Conservation (phyloP, 2,329 filamentous ascomycete species). For the Xylaria sp. region DNA sequence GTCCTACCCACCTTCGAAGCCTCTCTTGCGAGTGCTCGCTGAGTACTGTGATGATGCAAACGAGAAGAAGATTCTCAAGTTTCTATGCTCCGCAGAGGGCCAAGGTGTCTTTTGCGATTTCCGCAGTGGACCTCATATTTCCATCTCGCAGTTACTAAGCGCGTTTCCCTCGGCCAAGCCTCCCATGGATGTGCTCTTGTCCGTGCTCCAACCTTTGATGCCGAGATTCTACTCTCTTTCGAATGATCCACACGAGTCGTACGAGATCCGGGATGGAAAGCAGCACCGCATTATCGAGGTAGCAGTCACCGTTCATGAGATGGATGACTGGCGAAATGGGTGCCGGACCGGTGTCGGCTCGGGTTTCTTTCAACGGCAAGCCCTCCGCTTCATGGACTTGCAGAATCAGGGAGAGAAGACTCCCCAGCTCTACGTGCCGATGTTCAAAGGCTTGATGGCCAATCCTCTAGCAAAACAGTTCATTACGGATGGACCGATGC, state of each 20-base stretch:
- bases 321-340: slow-evolving; percentile 68
- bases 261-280: slow-evolving; percentile 61
- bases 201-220: slow-evolving; percentile 82
- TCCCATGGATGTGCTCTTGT: slow-evolving; percentile 75
- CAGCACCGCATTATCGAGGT: slow-evolving; percentile 83
- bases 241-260: slow-evolving; percentile 82
- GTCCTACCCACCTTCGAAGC: slow-evolving; percentile 86
- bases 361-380: slow-evolving; percentile 86
- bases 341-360: slow-evolving; percentile 80
- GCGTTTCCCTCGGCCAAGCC: slow-evolving; percentile 92
- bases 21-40: slow-evolving; percentile 75
- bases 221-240: slow-evolving; percentile 97
- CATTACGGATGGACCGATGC: slow-evolving; percentile 90
- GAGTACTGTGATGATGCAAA: slow-evolving; percentile 74
- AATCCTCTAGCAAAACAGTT: slow-evolving; percentile 93
- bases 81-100: slow-evolving; percentile 81
- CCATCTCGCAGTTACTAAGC: slow-evolving; percentile 75
- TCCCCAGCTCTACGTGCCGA: slow-evolving; percentile 71
- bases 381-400: slow-evolving; percentile 63
- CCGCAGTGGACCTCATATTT: slow-evolving; percentile 81
- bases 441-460: slow-evolving; percentile 98
- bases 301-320: slow-evolving; percentile 92
- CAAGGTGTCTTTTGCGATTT: slow-evolving; percentile 92
- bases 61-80: slow-evolving; percentile 84
- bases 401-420: slow-evolving; percentile 54